A percentile compares a stretch with the other conserved stretches of the same genome.
Conservation (phyloP, 768 basidiomycete species). For the Pleurotus pulmonarius region DNA sequence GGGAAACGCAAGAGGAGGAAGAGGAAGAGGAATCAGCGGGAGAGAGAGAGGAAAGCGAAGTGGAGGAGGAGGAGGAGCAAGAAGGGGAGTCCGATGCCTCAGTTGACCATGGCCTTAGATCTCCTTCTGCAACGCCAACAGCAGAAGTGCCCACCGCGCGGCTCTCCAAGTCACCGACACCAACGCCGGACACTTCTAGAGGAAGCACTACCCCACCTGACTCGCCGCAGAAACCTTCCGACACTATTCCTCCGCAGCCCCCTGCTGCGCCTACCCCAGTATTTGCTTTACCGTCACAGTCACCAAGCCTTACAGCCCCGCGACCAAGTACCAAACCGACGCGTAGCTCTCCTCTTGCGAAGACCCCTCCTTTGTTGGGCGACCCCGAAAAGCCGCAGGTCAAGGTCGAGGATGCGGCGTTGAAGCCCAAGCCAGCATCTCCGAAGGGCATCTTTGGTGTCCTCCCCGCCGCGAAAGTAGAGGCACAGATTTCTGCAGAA, state of each 20-base stretch:
- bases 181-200: slow-evolving; percentile 23
- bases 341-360: slow-evolving; percentile 77
- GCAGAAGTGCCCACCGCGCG: slow-evolving; percentile 38
- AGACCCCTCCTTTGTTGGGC: slow-evolving; percentile 36
- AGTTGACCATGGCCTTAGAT: slow-evolving; percentile 31
- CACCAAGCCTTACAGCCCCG: slow-evolving; percentile 45
- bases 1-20: slow-evolving; percentile 11
- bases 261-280: slow-evolving; percentile 26
- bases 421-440: slow-evolving; percentile 33
- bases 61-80: slow-evolving; percentile 12
- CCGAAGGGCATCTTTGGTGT: slow-evolving; percentile 35
- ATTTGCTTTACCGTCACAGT: slow-evolving; percentile 27
- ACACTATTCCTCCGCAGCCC: slow-evolving; percentile 34
- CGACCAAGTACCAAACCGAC: slow-evolving; percentile 62
- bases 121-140: slow-evolving; percentile 58
- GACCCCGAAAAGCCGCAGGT: slow-evolving; percentile 29
- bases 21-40: slow-evolving; percentile 11
- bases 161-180: slow-evolving; percentile 13
- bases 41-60: slow-evolving; percentile 11
- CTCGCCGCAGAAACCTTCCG: slow-evolving; percentile 46
- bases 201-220: slow-evolving; percentile 62
- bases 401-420: slow-evolving; percentile 11
- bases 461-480: slow-evolving; percentile 24
- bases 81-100: slow-evolving; percentile 9
- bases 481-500: slow-evolving; percentile 19